Base-by-base conservation (phyloP, 2,329 filamentous ascomycete genomes). In the Scytalidium lignicola region DNA sequence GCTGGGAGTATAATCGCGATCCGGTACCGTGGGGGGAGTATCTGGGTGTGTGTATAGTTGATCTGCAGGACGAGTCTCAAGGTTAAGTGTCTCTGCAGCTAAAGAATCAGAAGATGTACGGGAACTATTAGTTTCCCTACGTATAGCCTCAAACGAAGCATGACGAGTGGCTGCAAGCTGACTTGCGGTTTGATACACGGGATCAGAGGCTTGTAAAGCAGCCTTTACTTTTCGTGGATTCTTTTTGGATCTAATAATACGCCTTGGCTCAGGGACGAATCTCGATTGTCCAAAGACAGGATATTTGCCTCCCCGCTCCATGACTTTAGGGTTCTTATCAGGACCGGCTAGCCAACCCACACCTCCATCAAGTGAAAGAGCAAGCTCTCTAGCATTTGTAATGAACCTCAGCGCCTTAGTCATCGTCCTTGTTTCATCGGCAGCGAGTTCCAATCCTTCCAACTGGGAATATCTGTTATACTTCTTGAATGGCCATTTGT, bases 281-380 rank as follows among this genome's bases (percentile, higher is more conserved):
- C 59, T 42, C 47, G 56, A 57, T 64, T 67, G 9, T 51, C 74
- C 74, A 58, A 82, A 80, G 1, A 81, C 70, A 8, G 61, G 54
- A 22, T 67, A 62, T 18, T 65, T 66, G 2, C 51, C 52, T n/a
- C 63, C 65, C 1, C 67, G 55, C 5, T 56, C 68, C 17, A 70
- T 66, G 43, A 76, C 68, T 18, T 76, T 68, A 5, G 69, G 68
- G 42, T 74, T 74, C 17, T 73, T 66, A 61, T 86, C 82, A 1
- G 83, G 79, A 1, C 83, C 83, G 43, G 70, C 69, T 10, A 88
- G 72, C 73, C 82, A 88, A 10, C 85, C 85, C 32, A 88, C 70
- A 9, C 85, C 83, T 49, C 76, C 82, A 59, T 86, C 81, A 39
- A 86, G 74, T 17, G 80, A 86, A 3, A 89, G 65, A 0, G 79